Evolutionary conservation across 2,329 filamentous ascomycete species (phyloP), one percentile per base, ranked within the genome.

Genomic region (Talaromyces piceae): DNA sequence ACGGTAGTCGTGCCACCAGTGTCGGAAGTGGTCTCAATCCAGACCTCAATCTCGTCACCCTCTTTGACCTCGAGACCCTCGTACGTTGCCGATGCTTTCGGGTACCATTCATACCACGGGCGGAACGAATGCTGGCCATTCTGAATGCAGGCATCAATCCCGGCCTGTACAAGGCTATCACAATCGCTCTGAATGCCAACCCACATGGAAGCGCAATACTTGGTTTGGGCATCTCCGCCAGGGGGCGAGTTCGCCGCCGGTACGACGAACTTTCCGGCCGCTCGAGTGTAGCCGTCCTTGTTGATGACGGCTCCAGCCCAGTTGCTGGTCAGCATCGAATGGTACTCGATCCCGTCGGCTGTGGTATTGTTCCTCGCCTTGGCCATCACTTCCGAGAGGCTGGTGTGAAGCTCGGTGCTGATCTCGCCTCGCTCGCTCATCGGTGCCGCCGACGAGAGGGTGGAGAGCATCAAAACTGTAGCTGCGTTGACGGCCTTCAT

Each of bases 141-240:
- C 27, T 52, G 18, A 44, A 52, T 31, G 44, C 50, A 52, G 28
- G 45, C 47, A n/a, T 52, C 43, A 18, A 52, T 45, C 13, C 50
- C 50, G 18, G 50, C 50, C 16, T 52, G 50, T 16, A 52, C 37
- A 27, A 52, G 30, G 20, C 23, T 37, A 12, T 41, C 28, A 13
- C 50, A 52, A 39, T 47, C 41, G 28, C 43, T 52, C 5, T 45
- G 43, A 25, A 52, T 52, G 5, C 82, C 82, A 48, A 70, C 65
- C 60, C 78, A 86, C 1, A 77, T 80, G 13, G 82, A 82, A 37
- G 80, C 80, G 57, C 82, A 85, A 64, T 83, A 84, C 23, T 63
- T 61, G 25, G 30, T 52, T 6, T 47, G 20, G 20, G 50, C 7
- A 33, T 52, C 23, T 16, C 50, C 45, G 22, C 50, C 50, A 4